Percentiles rank a stretch among this genome's conserved stretches.
These are phyloP conservation scores for Catharanthus roseus DNA, from an alignment of 257 asterid species.

Conservation along the genomic window DNA sequence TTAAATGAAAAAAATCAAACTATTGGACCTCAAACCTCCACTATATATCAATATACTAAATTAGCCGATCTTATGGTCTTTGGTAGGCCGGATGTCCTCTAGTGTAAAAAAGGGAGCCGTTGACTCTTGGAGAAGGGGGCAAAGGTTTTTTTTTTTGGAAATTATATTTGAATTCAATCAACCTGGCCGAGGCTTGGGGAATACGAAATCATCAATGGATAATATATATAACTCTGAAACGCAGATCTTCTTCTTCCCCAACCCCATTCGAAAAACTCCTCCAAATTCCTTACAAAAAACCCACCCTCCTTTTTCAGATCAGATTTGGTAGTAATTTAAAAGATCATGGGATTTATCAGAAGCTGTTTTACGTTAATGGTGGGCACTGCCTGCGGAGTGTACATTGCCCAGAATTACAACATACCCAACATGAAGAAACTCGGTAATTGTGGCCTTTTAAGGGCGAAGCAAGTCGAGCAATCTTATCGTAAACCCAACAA, in stretches of 20 bases:
- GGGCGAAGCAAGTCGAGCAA: conserved; percentile 28
- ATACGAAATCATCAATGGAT: not conserved
- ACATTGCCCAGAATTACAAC: conserved; percentile 38
- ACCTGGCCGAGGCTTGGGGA: not conserved
- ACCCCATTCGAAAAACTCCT: no score
- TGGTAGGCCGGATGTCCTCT: no score
- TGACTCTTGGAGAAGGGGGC: conserved; percentile 6
- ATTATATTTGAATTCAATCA: no score
- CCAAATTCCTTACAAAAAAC: not conserved
- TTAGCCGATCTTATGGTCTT: no score
- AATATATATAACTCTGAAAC: no score
- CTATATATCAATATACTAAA: no score
- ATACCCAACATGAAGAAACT: conserved; percentile 30
- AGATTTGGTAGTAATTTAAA: not conserved
- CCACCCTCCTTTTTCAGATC: not conserved
- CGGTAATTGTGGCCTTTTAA: conserved; percentile 14
- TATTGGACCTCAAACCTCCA: no score
- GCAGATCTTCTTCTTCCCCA: no score
- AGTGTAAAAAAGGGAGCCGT: not conserved
- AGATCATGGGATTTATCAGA: not conserved
- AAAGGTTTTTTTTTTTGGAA: no score
- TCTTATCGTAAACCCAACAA: conserved; percentile 21
- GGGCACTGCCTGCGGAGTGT: conserved; percentile 34
- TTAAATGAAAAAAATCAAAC: no score
- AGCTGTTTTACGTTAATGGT: conserved; percentile 21